These are phyloP conservation scores for Talaromyces ruber DNA, from an alignment of 495 filamentous ascomycete species.

Conservation along the genomic window DNA sequence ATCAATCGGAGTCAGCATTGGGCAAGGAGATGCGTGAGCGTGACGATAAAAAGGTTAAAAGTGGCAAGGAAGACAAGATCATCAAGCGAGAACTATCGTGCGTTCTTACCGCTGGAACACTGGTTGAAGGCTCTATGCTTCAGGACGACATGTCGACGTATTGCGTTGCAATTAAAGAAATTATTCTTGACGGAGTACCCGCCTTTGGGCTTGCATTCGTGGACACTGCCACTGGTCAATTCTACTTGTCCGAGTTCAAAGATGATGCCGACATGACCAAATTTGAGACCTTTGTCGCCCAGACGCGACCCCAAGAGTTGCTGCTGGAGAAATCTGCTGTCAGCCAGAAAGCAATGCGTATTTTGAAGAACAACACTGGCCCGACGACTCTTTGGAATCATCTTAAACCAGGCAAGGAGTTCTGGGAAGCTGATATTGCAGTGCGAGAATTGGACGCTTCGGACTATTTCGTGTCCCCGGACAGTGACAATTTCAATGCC, in stretches of 20 bases:
- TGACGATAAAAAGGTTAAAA: conserved; percentile 48
- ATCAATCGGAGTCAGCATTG: conserved; percentile 90
- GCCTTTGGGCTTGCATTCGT: conserved; percentile 91
- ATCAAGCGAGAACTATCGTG: conserved; percentile 86
- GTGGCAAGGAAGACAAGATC: conserved; percentile 74
- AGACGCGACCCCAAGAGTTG: conserved; percentile 82
- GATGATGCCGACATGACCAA: conserved; percentile 94
- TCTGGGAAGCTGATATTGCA: conserved; percentile 80
- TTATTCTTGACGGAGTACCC: conserved; percentile 63
- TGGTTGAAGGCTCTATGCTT: conserved; percentile 94
- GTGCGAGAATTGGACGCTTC: conserved; percentile 73
- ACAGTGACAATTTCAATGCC: conserved; percentile 52
- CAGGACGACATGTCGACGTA: conserved; percentile 97
- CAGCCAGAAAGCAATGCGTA: conserved; percentile 79
- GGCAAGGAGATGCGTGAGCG: conserved; percentile 98
- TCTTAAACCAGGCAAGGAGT: conserved; percentile 80
- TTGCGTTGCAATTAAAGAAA: conserved; percentile 94
- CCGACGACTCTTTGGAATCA: conserved; percentile 96
- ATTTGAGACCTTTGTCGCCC: conserved; percentile 95
- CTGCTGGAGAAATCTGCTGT: conserved; percentile 82
- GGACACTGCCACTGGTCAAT: conserved; percentile 92
- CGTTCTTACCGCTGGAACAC: conserved; percentile 83
- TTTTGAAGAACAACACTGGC: conserved; percentile 89
- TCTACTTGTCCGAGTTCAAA: conserved; percentile 81
- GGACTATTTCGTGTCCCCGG: conserved; percentile 66